Evolutionary conservation across 2,329 filamentous ascomycete genomes (phyloP), one percentile per base, ranked within the genome.

Genomic region (Plectosphaerella sp.): DNA sequence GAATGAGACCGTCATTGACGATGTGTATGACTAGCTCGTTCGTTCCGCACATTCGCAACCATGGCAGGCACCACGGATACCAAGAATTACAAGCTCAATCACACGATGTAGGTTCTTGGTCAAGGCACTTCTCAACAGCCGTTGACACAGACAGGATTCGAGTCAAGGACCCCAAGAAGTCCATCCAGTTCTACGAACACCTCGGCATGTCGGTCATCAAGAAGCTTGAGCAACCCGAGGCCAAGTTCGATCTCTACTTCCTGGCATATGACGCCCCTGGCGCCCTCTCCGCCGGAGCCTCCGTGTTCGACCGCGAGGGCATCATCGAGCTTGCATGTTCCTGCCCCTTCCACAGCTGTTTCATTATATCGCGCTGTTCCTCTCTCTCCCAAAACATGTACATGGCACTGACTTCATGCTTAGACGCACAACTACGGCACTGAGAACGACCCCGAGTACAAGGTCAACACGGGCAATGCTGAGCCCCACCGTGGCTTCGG

Each of bases 221-320:
- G 64, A 89, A 92, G 72, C 78, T 94, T 46, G 77, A 87, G 57
- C 89, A 91, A 65, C 88, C 92, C 14, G 91, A 96, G 54, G 84
- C 83, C 70, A 96, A 95, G 66, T 97, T 97, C 70, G 90, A 94
- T 63, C 83, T 97, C 25, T 97, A 97, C 78, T 97, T 97, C 74
- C 79, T 99, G 54, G 91, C 87, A 54, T 97, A 95, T 73, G 87
- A 96, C 67, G 82, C 83, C 33, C 83, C 90, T 10, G 77, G 81
- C 37, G 88, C 93, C 14, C 74, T 83, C n/a, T 94, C 89, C 10
- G 76, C 81, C 52, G 88, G 86, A 62, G 85, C 85, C 57, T 82
- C 86, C 64, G 66, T 72, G 28, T 92, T 87, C 75, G 90, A 96
- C 70, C 87, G 94, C 51, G 87, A 96, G 70, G 94, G 90, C 46